Evolutionary conservation across 2,329 filamentous ascomycete genomes (phyloP).

Genomic region (Xylariaceae sp.): DNA sequence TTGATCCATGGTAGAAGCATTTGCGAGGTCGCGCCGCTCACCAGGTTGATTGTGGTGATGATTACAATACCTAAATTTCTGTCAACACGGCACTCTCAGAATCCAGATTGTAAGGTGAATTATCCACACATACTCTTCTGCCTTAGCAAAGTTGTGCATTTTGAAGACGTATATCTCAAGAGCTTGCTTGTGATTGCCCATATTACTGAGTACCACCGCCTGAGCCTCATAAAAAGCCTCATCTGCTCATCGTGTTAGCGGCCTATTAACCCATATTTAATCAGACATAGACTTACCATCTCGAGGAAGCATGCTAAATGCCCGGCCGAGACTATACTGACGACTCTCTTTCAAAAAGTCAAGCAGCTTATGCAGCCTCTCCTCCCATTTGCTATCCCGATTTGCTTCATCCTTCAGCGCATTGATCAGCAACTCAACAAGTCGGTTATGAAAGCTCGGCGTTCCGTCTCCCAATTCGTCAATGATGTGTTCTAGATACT

Average conservation of each 20-base stretch:
- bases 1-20: slow-evolving; percentile 38
- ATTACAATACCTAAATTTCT: slow-evolving; percentile 70
- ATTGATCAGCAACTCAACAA: slow-evolving; percentile 66
- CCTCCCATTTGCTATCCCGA: slow-evolving; percentile 47
- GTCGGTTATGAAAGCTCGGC: slow-evolving; percentile 78
- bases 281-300: slow-evolving; percentile 52
- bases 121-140: slow-evolving; percentile 68
- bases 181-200: slow-evolving; percentile 92
- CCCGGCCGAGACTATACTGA: slow-evolving; percentile 74
- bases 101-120: neutral
- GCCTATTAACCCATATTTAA: neutral
- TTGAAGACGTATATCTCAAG: slow-evolving; percentile 98
- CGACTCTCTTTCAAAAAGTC: slow-evolving; percentile 69
- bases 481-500: slow-evolving; percentile 88
- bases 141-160: slow-evolving; percentile 77
- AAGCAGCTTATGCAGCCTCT: slow-evolving; percentile 62
- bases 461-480: slow-evolving; percentile 78
- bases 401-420: slow-evolving; percentile 32
- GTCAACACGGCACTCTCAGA: neutral
- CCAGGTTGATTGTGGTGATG: slow-evolving; percentile 53
- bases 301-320: slow-evolving; percentile 70
- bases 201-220: slow-evolving; percentile 86
- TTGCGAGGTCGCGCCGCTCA: slow-evolving; percentile 22
- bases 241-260: slow-evolving; percentile 47
- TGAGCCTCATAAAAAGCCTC: slow-evolving; percentile 81